phyloP scores from a whole-genome alignment of 2,329 filamentous ascomycete species.

The Juglanconis juglandina region DNA sequence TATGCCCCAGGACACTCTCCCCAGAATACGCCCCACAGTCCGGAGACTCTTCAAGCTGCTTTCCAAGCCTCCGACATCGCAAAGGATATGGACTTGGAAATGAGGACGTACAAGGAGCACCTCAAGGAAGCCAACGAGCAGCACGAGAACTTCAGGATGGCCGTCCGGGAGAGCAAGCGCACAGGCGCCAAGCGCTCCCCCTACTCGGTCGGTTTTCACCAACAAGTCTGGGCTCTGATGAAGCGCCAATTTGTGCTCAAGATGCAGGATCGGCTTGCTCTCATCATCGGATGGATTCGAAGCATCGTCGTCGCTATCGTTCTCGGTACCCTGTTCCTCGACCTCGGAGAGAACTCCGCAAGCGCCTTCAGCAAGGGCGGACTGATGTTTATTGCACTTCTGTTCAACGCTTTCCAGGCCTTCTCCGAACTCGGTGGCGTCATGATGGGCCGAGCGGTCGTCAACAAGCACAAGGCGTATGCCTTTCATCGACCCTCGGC shows the following conservation, averaged over 20 bases:
- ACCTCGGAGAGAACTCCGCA: conserved; percentile 61
- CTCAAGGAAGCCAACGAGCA: conserved; percentile 63
- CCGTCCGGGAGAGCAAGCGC: conserved; percentile 75
- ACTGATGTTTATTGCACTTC: conserved; percentile 72
- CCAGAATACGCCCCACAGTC: conserved; percentile 64
- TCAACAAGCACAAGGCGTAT: conserved; percentile 82
- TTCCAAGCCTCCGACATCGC: conserved; percentile 65
- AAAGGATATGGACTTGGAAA: conserved; percentile 58
- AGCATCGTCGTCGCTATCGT: conserved; percentile 73
- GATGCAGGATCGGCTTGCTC: conserved; percentile 78
- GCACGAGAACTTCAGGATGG: conserved; percentile 72
- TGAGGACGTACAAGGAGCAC: conserved; percentile 63
- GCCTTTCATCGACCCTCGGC: conserved; percentile 80
- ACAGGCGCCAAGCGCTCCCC: conserved; percentile 71
- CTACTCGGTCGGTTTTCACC: conserved; percentile 78
- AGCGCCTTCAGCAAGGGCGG: conserved; percentile 80
- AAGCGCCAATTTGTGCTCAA: conserved; percentile 82
- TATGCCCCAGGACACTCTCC: conserved; percentile 66
- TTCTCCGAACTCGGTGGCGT: conserved; percentile 73
- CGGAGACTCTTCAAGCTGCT: conserved; percentile 64
- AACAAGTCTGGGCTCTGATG: conserved; percentile 80
- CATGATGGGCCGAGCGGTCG: conserved; percentile 72
- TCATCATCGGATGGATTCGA: conserved; percentile 67
- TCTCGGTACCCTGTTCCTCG: conserved; percentile 73
- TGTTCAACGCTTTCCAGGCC: conserved; percentile 86